Conservation (phyloP, 768 basidiomycete species). For the Phaeotremella fagi region DNA sequence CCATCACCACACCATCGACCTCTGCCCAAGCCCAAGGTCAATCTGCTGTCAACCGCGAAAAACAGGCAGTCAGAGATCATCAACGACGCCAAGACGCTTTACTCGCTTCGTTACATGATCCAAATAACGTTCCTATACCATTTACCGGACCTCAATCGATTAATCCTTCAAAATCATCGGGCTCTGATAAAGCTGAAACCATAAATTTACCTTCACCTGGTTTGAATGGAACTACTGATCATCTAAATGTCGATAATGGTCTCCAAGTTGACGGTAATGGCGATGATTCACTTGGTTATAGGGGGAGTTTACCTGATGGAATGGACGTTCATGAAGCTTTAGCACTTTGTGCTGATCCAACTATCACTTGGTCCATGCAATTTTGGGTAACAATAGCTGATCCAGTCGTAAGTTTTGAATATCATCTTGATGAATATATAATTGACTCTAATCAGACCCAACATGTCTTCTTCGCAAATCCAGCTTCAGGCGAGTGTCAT, state of each 20-base stretch:
- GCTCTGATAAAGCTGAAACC: neutral
- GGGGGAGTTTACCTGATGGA: conserved; percentile 13
- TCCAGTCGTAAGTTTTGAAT: conserved; percentile 63
- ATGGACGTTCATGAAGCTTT: conserved; percentile 36
- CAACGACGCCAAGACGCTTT: neutral
- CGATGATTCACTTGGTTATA: neutral
- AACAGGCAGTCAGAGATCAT: conserved; percentile 10
- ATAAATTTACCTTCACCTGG: neutral
- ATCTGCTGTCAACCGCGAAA: conserved; percentile 1
- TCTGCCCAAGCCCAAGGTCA: neutral
- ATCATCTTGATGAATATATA: neutral
- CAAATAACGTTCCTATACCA: neutral
- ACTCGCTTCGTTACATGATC: neutral
- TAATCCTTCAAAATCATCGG: neutral
- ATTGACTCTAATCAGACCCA: conserved; percentile 47
- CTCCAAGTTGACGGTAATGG: neutral
- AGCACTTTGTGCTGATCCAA: conserved; percentile 36
- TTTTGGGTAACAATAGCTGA: conserved; percentile 94
- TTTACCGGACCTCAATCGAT: neutral
- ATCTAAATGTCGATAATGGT: too few relatives aligned
- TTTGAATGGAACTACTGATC: neutral
- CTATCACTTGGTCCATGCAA: conserved; percentile 36
- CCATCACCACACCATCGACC: neutral
- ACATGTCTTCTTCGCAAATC: conserved; percentile 81
- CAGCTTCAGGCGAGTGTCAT: conserved; percentile 52